Percentiles rank a stretch among this genome's conserved stretches.
These are phyloP conservation scores for Populus nigra DNA, from an alignment of 345 rosid genomes.

Conservation along the genomic window DNA sequence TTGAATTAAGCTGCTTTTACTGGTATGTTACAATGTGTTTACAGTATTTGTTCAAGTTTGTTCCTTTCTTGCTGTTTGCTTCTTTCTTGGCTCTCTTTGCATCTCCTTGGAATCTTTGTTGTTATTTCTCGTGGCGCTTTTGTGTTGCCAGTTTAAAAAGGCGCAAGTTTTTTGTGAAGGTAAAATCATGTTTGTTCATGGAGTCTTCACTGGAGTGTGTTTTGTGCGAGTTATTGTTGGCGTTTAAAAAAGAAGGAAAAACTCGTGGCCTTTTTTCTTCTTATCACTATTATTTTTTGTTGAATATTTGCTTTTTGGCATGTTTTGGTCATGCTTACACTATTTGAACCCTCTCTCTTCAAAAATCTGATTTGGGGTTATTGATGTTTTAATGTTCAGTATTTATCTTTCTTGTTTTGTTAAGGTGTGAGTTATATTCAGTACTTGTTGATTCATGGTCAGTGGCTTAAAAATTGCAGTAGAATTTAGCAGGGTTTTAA, in stretches of 20 bases:
- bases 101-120: background rate
- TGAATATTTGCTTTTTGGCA: background rate
- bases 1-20: background rate
- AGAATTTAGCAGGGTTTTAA: constrained; percentile 1
- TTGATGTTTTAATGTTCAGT: background rate
- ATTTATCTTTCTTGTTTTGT: background rate
- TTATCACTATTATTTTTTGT: background rate
- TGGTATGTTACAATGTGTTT: background rate
- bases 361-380: background rate
- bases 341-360: background rate
- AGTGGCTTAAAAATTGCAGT: background rate
- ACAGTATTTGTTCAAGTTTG: background rate
- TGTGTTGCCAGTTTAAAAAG: background rate
- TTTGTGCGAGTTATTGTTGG: background rate
- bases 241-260: background rate
- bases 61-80: constrained; percentile 11
- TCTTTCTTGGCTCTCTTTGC: background rate
- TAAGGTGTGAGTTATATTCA: background rate
- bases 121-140: background rate
- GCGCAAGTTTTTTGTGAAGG: background rate
- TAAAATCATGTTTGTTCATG: background rate
- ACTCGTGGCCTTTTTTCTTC: background rate
- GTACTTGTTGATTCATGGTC: background rate
- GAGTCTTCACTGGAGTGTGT: background rate
- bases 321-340: background rate